Evolutionary conservation across 2,329 filamentous ascomycete genomes (phyloP), one percentile per base, ranked within the genome.

Genomic region (Tolypocladium capitatum): DNA sequence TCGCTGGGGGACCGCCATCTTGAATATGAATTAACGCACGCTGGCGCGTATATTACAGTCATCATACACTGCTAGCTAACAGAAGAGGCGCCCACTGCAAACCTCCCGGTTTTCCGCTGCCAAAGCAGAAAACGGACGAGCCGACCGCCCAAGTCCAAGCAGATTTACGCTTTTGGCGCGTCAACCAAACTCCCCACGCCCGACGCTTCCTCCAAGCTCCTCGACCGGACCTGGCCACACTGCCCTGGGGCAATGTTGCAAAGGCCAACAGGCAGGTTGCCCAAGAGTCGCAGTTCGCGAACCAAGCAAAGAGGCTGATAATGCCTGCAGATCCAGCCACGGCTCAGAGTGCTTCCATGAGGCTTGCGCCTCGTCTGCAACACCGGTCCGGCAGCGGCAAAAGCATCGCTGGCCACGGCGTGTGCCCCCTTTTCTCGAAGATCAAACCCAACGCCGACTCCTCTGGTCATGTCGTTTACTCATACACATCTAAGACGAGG

Each of bases 1-100:
- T 28, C 38, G 2, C 27, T 9, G 3, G 21, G 8, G 21, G 6
- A 5, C 36, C 36, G 5, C 16, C 21, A 38, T 21, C 21, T 30
- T 18, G 10, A 13, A 30, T 16, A 7, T 28, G 24, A 11, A 42
- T 42, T 51, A 27, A 28, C 32, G 43, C 32, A 27, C 43, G 24
- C 24, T 27, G 31, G 32, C 20, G 43, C 42, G 51, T 56, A 52
- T 48, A 49, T 50, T 57, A 57, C 54, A 56, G 51, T 53, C 55
- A 51, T 42, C 38, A 24, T 42, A 34, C 51, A 44, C 51, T 52
- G 55, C 53, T 51, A 47, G 46, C 31, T 43, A 43, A 38, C 9
- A 2, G 10, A 44, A 47, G 50, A 42, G 48, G 43, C 47, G 48
- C 52, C 50, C 38, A 28, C 49, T 48, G 51, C 51, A 48, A 47